Conservation (phyloP, 177 flowering plant genomes). For the Tripterygium wilfordii region DNA sequence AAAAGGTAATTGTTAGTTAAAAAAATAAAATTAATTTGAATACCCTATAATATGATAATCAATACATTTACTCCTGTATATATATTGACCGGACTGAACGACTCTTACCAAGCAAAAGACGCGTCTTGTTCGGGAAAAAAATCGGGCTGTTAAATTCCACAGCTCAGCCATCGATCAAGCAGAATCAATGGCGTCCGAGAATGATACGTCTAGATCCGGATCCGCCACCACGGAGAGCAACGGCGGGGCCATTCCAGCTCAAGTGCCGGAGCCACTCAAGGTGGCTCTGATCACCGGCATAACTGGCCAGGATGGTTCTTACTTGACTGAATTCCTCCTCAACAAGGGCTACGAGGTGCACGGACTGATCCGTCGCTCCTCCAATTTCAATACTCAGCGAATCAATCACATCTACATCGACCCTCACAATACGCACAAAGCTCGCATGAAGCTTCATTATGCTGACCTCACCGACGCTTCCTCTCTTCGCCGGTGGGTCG, state of each 20-base stretch:
- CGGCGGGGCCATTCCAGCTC: conserved; percentile 14
- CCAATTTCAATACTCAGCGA: conserved; percentile 96
- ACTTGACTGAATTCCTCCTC: conserved; percentile 88
- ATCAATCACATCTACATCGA: conserved; percentile 97
- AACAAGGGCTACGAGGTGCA: conserved; percentile 81
- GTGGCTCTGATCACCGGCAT: conserved; percentile 85
- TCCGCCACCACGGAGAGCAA: conserved; percentile 18
- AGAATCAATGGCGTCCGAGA: conserved; percentile 39
- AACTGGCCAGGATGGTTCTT: conserved; percentile 97
- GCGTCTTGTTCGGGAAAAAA: conserved; percentile 5
- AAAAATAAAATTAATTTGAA: no score
- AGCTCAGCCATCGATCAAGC: no score
- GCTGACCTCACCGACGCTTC: conserved; percentile 94
- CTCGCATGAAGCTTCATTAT: conserved; percentile 88
- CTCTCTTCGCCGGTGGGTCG: conserved; percentile 95
- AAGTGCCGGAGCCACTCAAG: conserved; percentile 23
- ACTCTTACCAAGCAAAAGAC: background rate
- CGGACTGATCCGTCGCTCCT: conserved; percentile 90
- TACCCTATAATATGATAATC: no score
- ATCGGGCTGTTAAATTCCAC: no score
- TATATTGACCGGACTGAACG: no score
- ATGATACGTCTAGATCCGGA: conserved; percentile 24
- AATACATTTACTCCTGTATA: no score
- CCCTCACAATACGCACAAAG: conserved; percentile 80
- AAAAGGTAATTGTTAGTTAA: no score